Evolutionary conservation across 345 rosid genomes (phyloP).

Genomic region (Brassica carinata): DNA sequence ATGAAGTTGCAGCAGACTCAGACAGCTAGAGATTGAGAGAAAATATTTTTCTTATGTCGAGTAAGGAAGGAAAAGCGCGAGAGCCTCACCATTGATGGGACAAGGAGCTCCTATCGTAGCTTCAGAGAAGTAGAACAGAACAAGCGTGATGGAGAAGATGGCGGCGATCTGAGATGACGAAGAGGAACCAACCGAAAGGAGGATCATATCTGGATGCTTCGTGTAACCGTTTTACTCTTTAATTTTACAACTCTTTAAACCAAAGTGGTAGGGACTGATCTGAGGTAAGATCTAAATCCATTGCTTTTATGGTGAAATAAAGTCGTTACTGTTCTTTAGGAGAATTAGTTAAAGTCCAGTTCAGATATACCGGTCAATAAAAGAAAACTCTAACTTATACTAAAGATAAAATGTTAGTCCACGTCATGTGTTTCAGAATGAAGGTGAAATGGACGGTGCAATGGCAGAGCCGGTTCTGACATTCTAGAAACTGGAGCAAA

Average conservation of each 20-base stretch:
- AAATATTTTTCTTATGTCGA: not conserved
- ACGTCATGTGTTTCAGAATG: too few species aligned
- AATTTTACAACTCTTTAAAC: not conserved
- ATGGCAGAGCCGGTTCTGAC: too few species aligned
- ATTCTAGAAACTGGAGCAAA: too few species aligned
- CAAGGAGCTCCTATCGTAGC: conserved; percentile 35
- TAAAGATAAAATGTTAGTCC: too few species aligned
- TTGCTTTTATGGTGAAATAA: too few species aligned
- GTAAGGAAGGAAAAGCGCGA: not conserved
- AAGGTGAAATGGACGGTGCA: too few species aligned
- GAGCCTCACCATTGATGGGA: conserved; percentile 36
- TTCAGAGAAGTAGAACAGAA: conserved; percentile 18
- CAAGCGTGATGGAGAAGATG: conserved; percentile 23
- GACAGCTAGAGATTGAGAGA: not conserved
- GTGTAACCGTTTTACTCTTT: not conserved
- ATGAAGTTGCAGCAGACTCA: not conserved
- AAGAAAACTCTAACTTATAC: too few species aligned
- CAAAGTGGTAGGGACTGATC: not conserved
- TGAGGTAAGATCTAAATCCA: not conserved
- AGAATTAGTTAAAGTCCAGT: not conserved
- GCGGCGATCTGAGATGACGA: conserved; percentile 27
- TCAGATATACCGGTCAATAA: too few species aligned
- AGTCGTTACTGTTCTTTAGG: not conserved
- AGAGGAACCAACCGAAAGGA: not conserved
- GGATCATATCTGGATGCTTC: conserved; percentile 32